A percentile compares a stretch with the other conserved stretches of the same genome.
phyloP scores from a whole-genome alignment of 805 yeast genomes.

The Naumovozyma castellii region DNA sequence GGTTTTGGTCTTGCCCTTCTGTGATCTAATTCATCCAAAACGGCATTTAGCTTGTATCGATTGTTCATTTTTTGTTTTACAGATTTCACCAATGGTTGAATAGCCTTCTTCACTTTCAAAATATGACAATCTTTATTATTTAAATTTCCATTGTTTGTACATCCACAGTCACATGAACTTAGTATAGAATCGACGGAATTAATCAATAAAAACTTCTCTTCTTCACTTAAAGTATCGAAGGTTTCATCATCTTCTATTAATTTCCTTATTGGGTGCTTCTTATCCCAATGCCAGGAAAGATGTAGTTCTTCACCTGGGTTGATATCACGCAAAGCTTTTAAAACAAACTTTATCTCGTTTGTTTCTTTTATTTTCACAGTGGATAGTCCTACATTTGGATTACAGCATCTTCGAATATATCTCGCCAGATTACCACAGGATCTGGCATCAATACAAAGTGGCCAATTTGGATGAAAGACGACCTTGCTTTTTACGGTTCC shows the following conservation, averaged over 20 bases:
- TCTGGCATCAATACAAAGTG: constrained; percentile 70
- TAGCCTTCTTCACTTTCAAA: constrained; percentile 51
- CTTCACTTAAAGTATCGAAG: constrained; percentile 48
- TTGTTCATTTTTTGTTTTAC: constrained; percentile 35
- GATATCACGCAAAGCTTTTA: constrained; percentile 49
- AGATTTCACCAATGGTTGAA: constrained; percentile 50
- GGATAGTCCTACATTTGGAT: constrained; percentile 62
- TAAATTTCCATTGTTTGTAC: constrained; percentile 26
- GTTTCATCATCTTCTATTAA: constrained; percentile 36
- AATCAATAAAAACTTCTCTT: constrained; percentile 45
- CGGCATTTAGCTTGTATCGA: constrained; percentile 31
- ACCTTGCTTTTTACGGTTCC: constrained; percentile 61
- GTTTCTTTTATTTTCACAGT: constrained; percentile 32
- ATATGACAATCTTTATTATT: constrained; percentile 45
- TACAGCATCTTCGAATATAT: constrained; percentile 66
- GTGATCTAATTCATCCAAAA: constrained; percentile 19
- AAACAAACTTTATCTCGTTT: constrained; percentile 40
- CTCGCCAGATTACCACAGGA: constrained; percentile 75
- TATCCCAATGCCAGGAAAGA: constrained; percentile 85
- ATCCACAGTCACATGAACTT: constrained; percentile 52
- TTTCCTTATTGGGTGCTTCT: constrained; percentile 57
- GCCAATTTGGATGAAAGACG: constrained; percentile 44
- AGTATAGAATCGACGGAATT: constrained; percentile 54
- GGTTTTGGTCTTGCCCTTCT: background rate
- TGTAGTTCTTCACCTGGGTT: constrained; percentile 62